Percentiles rank a stretch among this genome's conserved stretches.
Evolutionary conservation across 2,329 filamentous ascomycete genomes (phyloP).

Genomic region (Keithomyces neogunnii): DNA sequence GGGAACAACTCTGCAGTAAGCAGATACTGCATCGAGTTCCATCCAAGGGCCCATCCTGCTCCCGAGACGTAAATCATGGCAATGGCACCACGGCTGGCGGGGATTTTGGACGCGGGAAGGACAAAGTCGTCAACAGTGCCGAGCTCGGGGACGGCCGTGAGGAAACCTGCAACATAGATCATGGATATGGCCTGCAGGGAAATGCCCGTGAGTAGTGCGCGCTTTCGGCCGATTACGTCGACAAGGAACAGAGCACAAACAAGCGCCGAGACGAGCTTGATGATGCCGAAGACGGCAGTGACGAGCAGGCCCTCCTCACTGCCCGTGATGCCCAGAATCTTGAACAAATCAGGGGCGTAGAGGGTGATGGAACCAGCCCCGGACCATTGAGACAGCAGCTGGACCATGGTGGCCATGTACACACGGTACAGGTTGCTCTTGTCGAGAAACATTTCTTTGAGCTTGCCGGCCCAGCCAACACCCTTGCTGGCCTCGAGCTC

Average conservation of each 20-base stretch:
- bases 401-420: slow-evolving; percentile 58
- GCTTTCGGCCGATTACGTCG: slow-evolving; percentile 70
- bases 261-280: slow-evolving; percentile 61
- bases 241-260: slow-evolving; percentile 70
- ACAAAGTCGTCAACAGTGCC: slow-evolving; percentile 39
- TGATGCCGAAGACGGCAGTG: slow-evolving; percentile 66
- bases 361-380: slow-evolving; percentile 68
- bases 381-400: slow-evolving; percentile 67
- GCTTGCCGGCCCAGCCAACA: slow-evolving; percentile 51
- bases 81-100: slow-evolving; percentile 57
- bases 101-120: slow-evolving; percentile 39
- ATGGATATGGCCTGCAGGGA: slow-evolving; percentile 51
- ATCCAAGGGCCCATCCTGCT: slow-evolving; percentile 61
- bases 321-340: slow-evolving; percentile 60
- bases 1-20: slow-evolving; percentile 73
- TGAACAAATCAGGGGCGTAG: slow-evolving; percentile 67
- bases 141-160: slow-evolving; percentile 53
- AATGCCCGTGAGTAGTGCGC: slow-evolving; percentile 52
- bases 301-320: slow-evolving; percentile 61
- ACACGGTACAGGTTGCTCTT: slow-evolving; percentile 66
- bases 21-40: slow-evolving; percentile 73
- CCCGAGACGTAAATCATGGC: slow-evolving; percentile 66
- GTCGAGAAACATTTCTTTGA: slow-evolving; percentile 61
- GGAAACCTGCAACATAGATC: slow-evolving; percentile 53
- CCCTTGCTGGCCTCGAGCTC: slow-evolving; percentile 66